Base-by-base conservation (phyloP, 2,329 filamentous ascomycete species). In the Calonectria ilicicola region DNA sequence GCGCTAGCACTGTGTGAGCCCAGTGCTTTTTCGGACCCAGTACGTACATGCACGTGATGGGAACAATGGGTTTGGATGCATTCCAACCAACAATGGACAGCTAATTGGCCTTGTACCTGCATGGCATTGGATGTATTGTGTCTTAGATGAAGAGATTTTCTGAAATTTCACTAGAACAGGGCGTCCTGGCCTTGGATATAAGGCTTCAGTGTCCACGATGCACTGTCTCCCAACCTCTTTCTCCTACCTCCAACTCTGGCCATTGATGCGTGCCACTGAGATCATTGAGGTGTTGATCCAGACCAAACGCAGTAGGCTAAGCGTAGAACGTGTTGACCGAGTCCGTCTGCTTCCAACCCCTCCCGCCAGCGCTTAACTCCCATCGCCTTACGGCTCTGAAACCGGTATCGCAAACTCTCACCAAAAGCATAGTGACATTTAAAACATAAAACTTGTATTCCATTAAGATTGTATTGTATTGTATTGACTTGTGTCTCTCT, bases 1-100 rank as follows among this genome's bases (percentile, higher is more conserved):
- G 58, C 46, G 15, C 40, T 77, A 77, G 75, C 29, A 49, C 15
- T 9, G 23, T 46, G 47, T 58, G 35, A 17, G 53, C 40, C 68
- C 62, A 53, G 42, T 62, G 23, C n/a, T 23, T 58, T 62, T 58
- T 2, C 8, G 5, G 32, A 27, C 47, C 19, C 77, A 77, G 77
- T 74, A 77, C 75, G 77, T 26, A 9, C 21, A 23, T 44, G 35
- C 76, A 78, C 74, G 72, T 76, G 77, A 74, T 17, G 26, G 26
- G 35, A 17, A 58, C 15, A n/a, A 64, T 53, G 27, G 44, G 51
- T 26, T 38, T 46, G 29, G 26, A 17, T 44, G 42, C 47, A 56
- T 32, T 29, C 35, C 56, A 74, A 12, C 46, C 42, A 69, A 60
- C 53, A 67, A 66, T 64, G 40, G 26, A 19, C 15, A n/a, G 19